Conservation (phyloP, 148 eudicot genomes). For the Cornus suecica region DNA sequence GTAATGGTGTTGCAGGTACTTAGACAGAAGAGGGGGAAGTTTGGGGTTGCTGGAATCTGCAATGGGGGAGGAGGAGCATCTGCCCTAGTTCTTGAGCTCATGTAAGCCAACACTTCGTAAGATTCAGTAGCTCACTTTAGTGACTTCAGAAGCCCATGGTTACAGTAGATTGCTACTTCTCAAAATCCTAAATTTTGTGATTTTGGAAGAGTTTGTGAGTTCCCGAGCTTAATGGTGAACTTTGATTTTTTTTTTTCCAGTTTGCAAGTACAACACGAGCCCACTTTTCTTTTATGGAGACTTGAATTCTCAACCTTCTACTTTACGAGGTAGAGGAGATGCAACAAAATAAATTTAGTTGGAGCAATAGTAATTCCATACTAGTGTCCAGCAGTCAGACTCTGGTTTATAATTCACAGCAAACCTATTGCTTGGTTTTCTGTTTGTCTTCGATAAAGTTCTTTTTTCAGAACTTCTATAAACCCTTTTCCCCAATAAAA, state of each 20-base stretch:
- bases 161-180: neutral
- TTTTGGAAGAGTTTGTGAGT: neutral
- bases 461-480: neutral
- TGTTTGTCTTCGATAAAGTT: neutral
- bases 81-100: constrained; percentile 78
- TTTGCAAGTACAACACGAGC: neutral
- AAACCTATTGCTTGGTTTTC: neutral
- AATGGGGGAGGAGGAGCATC: constrained; percentile 99
- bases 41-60: constrained; percentile 89
- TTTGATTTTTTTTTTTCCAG: too few relatives aligned
- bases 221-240: neutral
- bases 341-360: too few relatives aligned
- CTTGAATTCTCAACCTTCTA: neutral
- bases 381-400: too few relatives aligned
- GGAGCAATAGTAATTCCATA: too few relatives aligned
- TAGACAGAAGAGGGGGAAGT: constrained; percentile 64
- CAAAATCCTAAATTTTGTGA: neutral
- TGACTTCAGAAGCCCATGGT: neutral
- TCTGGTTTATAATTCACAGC: neutral
- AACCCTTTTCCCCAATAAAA: neutral
- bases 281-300: neutral
- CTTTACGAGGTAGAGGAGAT: neutral
- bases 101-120: constrained; percentile 44
- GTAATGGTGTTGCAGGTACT: constrained; percentile 51
- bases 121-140: neutral